Percentiles rank a stretch among this genome's conserved stretches.
Conservation (phyloP, 352 stramenopile genomes). For the Halophytophthora polymorphica region DNA sequence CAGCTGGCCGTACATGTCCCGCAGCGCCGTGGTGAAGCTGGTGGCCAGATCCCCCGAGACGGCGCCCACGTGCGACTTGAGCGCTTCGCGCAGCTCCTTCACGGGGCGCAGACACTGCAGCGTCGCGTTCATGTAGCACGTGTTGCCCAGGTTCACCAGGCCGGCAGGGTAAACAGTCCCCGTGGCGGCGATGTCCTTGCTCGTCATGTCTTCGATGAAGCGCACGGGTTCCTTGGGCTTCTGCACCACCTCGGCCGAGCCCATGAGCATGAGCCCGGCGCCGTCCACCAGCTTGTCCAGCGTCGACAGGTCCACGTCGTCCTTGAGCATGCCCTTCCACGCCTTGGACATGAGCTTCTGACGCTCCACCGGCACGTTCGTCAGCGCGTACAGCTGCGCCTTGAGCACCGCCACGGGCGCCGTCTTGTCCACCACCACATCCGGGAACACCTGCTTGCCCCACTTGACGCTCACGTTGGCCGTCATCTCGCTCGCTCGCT, state of each 20-base stretch:
- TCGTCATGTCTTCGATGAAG: constrained; percentile 87
- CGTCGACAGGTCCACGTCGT: constrained; percentile 61
- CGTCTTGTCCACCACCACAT: constrained; percentile 65
- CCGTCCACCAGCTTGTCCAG: constrained; percentile 61
- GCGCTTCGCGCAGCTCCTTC: constrained; percentile 83
- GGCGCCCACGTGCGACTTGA: constrained; percentile 55
- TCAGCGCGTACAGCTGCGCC: constrained; percentile 83
- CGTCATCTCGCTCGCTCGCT: constrained; percentile 39
- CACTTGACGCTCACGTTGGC: constrained; percentile 82
- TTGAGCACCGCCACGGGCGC: constrained; percentile 68
- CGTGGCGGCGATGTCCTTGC: constrained; percentile 74
- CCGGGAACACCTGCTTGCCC: constrained; percentile 80
- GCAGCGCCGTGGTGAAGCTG: constrained; percentile 75
- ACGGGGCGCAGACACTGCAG: constrained; percentile 91
- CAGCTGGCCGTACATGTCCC: constrained; percentile 79
- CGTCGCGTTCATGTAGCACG: constrained; percentile 94
- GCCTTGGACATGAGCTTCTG: constrained; percentile 90
- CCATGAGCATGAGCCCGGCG: constrained; percentile 91
- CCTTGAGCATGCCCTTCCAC: constrained; percentile 90
- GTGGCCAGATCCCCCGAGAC: constrained; percentile 60
- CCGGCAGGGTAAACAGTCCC: constrained; percentile 90
- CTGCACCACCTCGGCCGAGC: constrained; percentile 89
- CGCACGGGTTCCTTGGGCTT: constrained; percentile 77
- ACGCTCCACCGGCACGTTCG: constrained; percentile 75
- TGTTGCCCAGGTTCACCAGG: constrained; percentile 92